Conservation (phyloP, 495 filamentous ascomycete species). For the Jackrogersella multiformis region DNA sequence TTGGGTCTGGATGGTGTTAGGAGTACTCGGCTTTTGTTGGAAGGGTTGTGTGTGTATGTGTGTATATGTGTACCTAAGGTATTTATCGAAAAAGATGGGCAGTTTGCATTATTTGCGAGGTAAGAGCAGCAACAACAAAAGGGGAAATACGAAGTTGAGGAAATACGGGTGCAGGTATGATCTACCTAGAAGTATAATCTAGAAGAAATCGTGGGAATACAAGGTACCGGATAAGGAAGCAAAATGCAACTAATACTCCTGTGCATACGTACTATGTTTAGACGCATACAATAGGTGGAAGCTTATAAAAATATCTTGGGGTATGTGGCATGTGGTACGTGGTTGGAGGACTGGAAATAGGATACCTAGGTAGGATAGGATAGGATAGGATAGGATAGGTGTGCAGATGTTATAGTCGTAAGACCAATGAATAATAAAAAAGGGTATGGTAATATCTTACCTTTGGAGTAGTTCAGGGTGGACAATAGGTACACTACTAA, state of each 20-base stretch:
- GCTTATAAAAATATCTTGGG: not conserved
- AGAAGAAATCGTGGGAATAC: constrained; percentile 1
- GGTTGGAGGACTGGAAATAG: not conserved
- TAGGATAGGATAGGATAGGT: not conserved
- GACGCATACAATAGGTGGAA: constrained; percentile 8
- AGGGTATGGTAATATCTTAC: constrained; percentile 2
- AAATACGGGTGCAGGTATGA: not conserved
- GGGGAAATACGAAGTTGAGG: constrained; percentile 1
- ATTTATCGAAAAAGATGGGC: constrained; percentile 3
- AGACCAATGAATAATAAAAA: not conserved
- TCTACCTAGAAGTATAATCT: not conserved
- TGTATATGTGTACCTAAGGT: too few species aligned
- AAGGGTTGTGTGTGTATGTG: not conserved
- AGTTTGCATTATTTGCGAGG: not conserved
- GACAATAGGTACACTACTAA: too few species aligned
- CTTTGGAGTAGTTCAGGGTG: not conserved
- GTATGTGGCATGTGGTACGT: constrained; percentile 1
- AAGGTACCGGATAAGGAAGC: too few species aligned
- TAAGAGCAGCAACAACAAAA: not conserved
- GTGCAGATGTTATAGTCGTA: constrained; percentile 19
- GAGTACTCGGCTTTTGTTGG: constrained; percentile 8
- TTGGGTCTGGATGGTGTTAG: not conserved
- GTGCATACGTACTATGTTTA: constrained; percentile 18
- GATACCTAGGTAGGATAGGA: too few species aligned
- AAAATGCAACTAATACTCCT: constrained; percentile 3